These are phyloP conservation scores for Acer saccharum DNA, from an alignment of 345 rosid genomes.

Conservation along the genomic window DNA sequence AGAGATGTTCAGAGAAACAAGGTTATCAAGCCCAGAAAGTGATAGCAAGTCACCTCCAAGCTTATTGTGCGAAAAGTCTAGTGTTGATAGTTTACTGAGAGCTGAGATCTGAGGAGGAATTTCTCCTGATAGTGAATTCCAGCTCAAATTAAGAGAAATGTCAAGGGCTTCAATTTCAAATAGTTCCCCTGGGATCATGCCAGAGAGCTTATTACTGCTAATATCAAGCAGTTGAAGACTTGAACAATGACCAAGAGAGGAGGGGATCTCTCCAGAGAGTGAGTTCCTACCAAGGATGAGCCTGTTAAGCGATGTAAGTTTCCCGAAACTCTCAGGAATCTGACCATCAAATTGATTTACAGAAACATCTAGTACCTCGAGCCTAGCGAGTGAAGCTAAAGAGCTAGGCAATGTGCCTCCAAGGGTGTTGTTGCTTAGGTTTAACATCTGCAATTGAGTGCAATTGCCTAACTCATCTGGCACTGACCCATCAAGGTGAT, in stretches of 20 bases:
- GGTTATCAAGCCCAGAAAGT: constrained; percentile 56
- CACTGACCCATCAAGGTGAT: constrained; percentile 60
- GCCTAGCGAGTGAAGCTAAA: constrained; percentile 57
- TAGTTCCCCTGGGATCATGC: constrained; percentile 53
- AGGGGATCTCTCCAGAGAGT: constrained; percentile 54
- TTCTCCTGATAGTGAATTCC: constrained; percentile 60
- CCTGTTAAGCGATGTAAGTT: constrained; percentile 57
- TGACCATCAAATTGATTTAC: constrained; percentile 49
- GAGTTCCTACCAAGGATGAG: constrained; percentile 52
- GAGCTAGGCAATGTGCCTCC: constrained; percentile 65
- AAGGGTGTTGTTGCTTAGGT: constrained; percentile 82
- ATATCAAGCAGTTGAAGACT: constrained; percentile 76
- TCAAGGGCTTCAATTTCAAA: constrained; percentile 65
- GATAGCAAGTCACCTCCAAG: constrained; percentile 60
- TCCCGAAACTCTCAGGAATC: constrained; percentile 57
- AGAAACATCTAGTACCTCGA: constrained; percentile 70
- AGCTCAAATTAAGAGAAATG: constrained; percentile 71
- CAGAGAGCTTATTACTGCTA: constrained; percentile 60
- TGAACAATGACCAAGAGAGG: constrained; percentile 56
- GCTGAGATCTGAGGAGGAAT: constrained; percentile 56
- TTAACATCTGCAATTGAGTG: constrained; percentile 63
- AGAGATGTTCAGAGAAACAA: constrained; percentile 72
- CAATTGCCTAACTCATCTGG: constrained; percentile 79
- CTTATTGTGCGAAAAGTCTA: constrained; percentile 69
- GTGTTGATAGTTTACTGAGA: constrained; percentile 57